phyloP scores from a whole-genome alignment of 345 rosid species.

The Gynandropsis gynandra region DNA sequence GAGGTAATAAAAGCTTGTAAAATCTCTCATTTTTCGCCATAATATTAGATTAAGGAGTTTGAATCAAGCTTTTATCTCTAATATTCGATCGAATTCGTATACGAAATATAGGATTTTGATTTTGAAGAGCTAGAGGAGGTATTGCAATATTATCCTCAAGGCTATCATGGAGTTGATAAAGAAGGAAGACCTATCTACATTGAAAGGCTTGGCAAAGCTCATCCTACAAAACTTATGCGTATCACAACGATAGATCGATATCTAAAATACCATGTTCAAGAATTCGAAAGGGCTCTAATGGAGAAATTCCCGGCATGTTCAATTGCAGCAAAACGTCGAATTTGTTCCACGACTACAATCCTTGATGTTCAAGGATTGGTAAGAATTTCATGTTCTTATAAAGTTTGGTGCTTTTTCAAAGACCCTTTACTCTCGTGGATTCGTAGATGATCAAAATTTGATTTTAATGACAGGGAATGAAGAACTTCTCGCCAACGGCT shows the following conservation, averaged over 20 bases:
- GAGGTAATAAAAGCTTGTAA: constrained; percentile 41
- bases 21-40: background rate
- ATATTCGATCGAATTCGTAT: background rate
- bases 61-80: background rate
- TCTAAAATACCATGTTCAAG: constrained; percentile 88
- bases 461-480: constrained; percentile 61
- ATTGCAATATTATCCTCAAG: constrained; percentile 86
- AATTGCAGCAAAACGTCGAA: constrained; percentile 68
- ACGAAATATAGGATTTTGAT: constrained; percentile 60
- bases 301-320: constrained; percentile 97
- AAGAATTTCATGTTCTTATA: constrained; percentile 16
- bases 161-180: constrained; percentile 95
- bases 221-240: constrained; percentile 75
- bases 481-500: constrained; percentile 81
- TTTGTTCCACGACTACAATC: constrained; percentile 76
- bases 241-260: constrained; percentile 75
- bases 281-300: constrained; percentile 76
- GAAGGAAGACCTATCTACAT: constrained; percentile 95
- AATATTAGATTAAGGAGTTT: background rate
- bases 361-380: constrained; percentile 94
- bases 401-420: background rate
- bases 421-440: constrained; percentile 8
- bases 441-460: constrained; percentile 13
- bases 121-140: constrained; percentile 91
- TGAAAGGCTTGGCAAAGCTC: constrained; percentile 92